phyloP scores from a whole-genome alignment of 2,329 filamentous ascomycete species.

The Fusarium incarnatum region DNA sequence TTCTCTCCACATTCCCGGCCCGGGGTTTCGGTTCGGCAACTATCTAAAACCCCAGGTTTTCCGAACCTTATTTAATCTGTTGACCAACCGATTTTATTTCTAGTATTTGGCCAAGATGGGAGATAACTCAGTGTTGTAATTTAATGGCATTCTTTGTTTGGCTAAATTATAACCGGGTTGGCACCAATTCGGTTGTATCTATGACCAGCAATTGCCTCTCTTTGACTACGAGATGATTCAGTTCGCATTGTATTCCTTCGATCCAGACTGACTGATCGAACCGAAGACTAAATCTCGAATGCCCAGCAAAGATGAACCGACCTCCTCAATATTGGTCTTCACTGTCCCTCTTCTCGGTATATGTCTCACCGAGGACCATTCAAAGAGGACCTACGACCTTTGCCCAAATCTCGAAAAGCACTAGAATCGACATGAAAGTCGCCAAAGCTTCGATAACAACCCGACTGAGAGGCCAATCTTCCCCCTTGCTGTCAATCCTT shows the following conservation, averaged over 20 bases:
- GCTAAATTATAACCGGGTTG: too few relatives aligned
- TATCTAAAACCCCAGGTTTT: neutral
- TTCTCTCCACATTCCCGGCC: conserved; percentile 14
- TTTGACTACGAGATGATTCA: too few relatives aligned
- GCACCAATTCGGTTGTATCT: too few relatives aligned
- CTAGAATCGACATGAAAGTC: neutral
- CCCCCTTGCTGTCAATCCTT: neutral
- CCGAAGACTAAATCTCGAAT: too few relatives aligned
- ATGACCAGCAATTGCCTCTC: too few relatives aligned
- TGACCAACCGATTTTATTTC: neutral
- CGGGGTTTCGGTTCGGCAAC: conserved; percentile 16
- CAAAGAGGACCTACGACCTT: conserved; percentile 8
- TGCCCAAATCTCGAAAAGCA: conserved; percentile 12
- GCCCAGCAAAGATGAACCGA: neutral
- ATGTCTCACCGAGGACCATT: neutral
- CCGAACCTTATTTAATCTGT: too few relatives aligned
- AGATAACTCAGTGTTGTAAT: too few relatives aligned
- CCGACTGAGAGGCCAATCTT: conserved; percentile 7
- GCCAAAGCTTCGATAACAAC: neutral
- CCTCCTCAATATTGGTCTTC: neutral
- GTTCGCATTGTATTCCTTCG: too few relatives aligned
- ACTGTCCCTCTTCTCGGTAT: neutral
- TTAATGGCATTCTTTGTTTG: too few relatives aligned
- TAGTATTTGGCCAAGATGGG: neutral
- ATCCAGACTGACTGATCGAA: neutral